Base-by-base conservation (phyloP, 257 asterid genomes). In the Misopates orontium region DNA sequence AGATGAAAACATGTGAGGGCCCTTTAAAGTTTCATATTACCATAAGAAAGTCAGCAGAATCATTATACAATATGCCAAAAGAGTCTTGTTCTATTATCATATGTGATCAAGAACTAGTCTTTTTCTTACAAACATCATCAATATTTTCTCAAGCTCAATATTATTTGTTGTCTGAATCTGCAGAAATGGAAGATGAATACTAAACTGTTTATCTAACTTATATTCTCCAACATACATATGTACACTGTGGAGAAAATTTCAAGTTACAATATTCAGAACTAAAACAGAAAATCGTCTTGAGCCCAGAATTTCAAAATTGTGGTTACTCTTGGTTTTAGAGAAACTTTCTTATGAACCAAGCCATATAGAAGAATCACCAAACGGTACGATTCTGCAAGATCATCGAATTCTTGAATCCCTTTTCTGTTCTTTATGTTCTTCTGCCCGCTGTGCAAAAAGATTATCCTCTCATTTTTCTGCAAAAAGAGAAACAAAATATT, bases 1-100 rank as follows among this genome's bases (percentile, higher is more conserved):
- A 20, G 60, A 54, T 72, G 64, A 65, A 74, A 66, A 69, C 76
- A 68, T 69, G 71, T 69, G 81, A 78, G 71, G 75, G 71, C 81
- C 77, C 73, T 69, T 63, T 77, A 25, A 71, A 55, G 73, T 60
- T 60, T 71, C 78, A 70, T 76, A 59, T 44, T 39, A 16, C 73
- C 64, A 51, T 23, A 50, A 22, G 55, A 66, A 60, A 28, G 36
- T 28, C 31, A 39, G 31, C 44, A 72, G 36, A 67, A 64, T 69
- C 64, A 59, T 64, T 48, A 47, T 40, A 56, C 12, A 42, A 59
- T 52, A 75, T 68, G 71, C 75, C 75, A 60, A 70, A 63, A 24
- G 16, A 53, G 20, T 75, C 47, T 41, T 58, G 47, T 36, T 65
- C 18, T 71, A 31, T 68, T 57, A 60, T 56, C 55, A 31, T 56